Base-by-base conservation (phyloP, 495 filamentous ascomycete species). In the Aspergillus leporis region DNA sequence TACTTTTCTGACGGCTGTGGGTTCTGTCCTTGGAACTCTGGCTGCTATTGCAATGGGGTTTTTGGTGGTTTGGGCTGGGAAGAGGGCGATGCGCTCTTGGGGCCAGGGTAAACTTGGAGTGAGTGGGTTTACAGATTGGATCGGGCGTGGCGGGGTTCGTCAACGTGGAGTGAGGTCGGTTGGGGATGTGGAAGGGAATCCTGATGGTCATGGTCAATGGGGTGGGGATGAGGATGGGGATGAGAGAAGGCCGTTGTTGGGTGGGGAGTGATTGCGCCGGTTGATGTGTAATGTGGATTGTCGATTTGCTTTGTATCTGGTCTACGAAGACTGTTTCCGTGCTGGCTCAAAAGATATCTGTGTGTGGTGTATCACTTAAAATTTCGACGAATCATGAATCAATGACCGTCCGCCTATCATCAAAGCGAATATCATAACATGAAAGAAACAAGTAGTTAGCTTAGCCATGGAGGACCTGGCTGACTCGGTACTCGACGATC, bases 401-500 rank as follows among this genome's bases (percentile, higher is more conserved):
- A 14, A 36, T 36, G 3, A 8, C 8, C 8, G 8, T 36, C 32
- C 8, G 6, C 25, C 25, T 28, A 28, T 50, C 47, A 18, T 50
- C n/a, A 50, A 21, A 8, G 47, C 13, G 16, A 19, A 8, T 19
- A 18, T 34, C 28, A 19, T 36, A 21, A 8, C 50, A 36, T 36
- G 14, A 43, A 40, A 38, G 38, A 22, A 45, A 30, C 18, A 25
- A 53, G 30, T 21, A 46, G 23, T 8, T 46, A 48, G 9, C 22
- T 53, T 49, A 72, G 16, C 54, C 64, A 6, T 63, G 54, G 18
- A 66, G 30, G 47, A 84, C 81, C 72, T 84, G 80, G 60, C 82
- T 81, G 62, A 87, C 74, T 65, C 81, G 78, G 64, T 86, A 86
- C 73, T 86, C 83, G 19, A 86, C 83, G 36, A 78, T 68, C 1